Evolutionary conservation across 2,329 filamentous ascomycete genomes (phyloP).

Genomic region (Fusarium secorum): DNA sequence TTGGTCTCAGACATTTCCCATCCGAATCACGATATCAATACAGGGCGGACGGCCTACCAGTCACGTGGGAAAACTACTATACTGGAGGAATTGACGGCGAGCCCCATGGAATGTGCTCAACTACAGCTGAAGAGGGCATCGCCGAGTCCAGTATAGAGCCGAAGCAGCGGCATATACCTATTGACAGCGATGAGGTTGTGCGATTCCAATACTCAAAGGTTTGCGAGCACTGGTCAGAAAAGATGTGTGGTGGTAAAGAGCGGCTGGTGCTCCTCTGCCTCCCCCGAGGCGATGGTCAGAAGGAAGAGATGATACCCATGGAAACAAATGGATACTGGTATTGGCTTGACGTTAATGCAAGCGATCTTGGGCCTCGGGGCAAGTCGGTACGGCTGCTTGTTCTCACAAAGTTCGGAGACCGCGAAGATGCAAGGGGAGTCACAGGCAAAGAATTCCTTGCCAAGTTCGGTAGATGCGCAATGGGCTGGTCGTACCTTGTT

Average conservation of each 20-base stretch:
- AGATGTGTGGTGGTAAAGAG: slow-evolving; percentile 71
- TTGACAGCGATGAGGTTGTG: slow-evolving; percentile 64
- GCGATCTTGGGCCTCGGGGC: slow-evolving; percentile 72
- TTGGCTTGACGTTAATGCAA: slow-evolving; percentile 77
- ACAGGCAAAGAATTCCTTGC: slow-evolving; percentile 56
- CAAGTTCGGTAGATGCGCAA: slow-evolving; percentile 55
- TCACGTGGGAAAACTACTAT: slow-evolving; percentile 85
- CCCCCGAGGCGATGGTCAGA: slow-evolving; percentile 70
- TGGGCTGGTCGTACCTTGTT: slow-evolving; percentile 55
- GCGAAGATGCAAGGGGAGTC: slow-evolving; percentile 59
- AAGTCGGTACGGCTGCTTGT: slow-evolving; percentile 72
- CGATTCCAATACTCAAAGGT: slow-evolving; percentile 82
- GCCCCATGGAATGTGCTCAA: slow-evolving; percentile 56
- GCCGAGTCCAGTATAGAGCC: slow-evolving; percentile 67
- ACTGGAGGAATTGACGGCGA: slow-evolving; percentile 64
- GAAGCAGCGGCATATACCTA: slow-evolving; percentile 60
- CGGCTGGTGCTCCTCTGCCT: slow-evolving; percentile 76
- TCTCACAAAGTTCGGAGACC: slow-evolving; percentile 59
- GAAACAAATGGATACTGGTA: slow-evolving; percentile 81
- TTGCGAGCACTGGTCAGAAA: slow-evolving; percentile 85
- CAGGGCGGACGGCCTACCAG: slow-evolving; percentile 71
- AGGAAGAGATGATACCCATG: slow-evolving; percentile 74
- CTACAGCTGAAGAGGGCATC: slow-evolving; percentile 59
- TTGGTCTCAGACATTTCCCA: slow-evolving; percentile 84
- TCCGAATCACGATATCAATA: slow-evolving; percentile 73